Conservation (phyloP, 2,329 filamentous ascomycete species). For the Clonostachys rosea region DNA sequence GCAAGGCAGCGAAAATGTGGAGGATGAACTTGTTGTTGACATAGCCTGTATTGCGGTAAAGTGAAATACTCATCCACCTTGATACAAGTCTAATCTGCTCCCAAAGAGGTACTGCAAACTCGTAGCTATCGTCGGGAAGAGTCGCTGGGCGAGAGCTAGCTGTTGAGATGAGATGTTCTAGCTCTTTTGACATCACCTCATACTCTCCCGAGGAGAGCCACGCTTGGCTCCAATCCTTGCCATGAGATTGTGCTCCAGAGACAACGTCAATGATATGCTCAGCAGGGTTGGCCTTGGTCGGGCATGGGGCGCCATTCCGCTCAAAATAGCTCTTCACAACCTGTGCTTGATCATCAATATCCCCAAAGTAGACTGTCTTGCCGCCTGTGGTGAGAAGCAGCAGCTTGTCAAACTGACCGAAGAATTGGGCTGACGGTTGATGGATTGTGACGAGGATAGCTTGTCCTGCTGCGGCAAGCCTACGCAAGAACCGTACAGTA, state of each 20-base stretch:
- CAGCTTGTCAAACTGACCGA: conserved; percentile 82
- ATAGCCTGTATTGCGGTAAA: conserved; percentile 66
- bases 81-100: conserved; percentile 62
- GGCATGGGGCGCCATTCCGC: conserved; percentile 40
- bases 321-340: conserved; percentile 55
- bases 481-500: conserved; percentile 81
- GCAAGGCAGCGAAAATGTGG: conserved; percentile 48
- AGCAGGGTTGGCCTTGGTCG: not conserved
- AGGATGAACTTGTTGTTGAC: conserved; percentile 58
- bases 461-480: conserved; percentile 82
- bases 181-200: conserved; percentile 50
- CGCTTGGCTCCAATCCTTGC: conserved; percentile 61
- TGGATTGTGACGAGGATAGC: conserved; percentile 97
- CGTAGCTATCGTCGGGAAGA: conserved; percentile 47
- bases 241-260: conserved; percentile 30
- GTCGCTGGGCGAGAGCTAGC: conserved; percentile 39
- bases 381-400: conserved; percentile 76
- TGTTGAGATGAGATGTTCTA: conserved; percentile 55
- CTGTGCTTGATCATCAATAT: conserved; percentile 58
- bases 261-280: not conserved
- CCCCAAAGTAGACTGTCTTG: conserved; percentile 75
- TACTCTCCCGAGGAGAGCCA: conserved; percentile 62
- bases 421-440: conserved; percentile 89
- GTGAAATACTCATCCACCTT: conserved; percentile 53
- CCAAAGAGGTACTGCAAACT: conserved; percentile 67